These are phyloP conservation scores for Zea mays DNA, from an alignment of 176 grass and related monocot species.

Conservation along the genomic window DNA sequence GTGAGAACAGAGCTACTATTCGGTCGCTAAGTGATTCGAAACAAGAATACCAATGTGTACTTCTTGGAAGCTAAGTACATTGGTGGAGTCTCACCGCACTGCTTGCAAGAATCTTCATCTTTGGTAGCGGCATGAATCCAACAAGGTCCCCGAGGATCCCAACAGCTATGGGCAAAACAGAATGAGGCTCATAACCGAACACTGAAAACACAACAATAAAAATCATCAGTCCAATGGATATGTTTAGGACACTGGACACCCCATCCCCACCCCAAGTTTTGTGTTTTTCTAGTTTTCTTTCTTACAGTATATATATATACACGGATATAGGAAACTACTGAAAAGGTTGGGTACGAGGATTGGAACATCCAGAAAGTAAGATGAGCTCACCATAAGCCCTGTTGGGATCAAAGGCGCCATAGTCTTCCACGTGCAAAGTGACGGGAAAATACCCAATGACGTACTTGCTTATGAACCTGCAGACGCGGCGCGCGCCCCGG, in stretches of 20 bases:
- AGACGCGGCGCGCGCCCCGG: slow-evolving; percentile 1
- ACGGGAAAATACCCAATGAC: slow-evolving; percentile 80
- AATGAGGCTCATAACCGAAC: slow-evolving; percentile 90
- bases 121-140: slow-evolving; percentile 81
- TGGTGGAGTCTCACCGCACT: slow-evolving; percentile 60
- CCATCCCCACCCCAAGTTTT: not conserved
- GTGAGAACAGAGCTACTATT: slow-evolving; percentile 11
- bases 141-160: slow-evolving; percentile 47
- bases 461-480: slow-evolving; percentile 80
- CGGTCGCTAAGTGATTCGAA: not conserved
- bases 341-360: slow-evolving; percentile 19
- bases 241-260: not conserved
- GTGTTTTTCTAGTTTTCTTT: not conserved
- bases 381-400: slow-evolving; percentile 75
- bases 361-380: not conserved
- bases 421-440: slow-evolving; percentile 76
- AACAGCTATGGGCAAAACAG: slow-evolving; percentile 74
- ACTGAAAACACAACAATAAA: slow-evolving; percentile 46
- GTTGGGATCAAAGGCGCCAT: slow-evolving; percentile 62
- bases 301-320: not conserved
- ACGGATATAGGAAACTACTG: not conserved
- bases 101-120: slow-evolving; percentile 77
- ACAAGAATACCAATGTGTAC: not conserved
- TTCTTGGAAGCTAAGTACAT: not conserved
- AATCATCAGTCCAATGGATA: not conserved